A percentile compares a stretch with the other conserved stretches of the same genome.
These are phyloP conservation scores for Geranomyces variabilis DNA, from an alignment of 192 early-diverging fungal species.

Conservation along the genomic window DNA sequence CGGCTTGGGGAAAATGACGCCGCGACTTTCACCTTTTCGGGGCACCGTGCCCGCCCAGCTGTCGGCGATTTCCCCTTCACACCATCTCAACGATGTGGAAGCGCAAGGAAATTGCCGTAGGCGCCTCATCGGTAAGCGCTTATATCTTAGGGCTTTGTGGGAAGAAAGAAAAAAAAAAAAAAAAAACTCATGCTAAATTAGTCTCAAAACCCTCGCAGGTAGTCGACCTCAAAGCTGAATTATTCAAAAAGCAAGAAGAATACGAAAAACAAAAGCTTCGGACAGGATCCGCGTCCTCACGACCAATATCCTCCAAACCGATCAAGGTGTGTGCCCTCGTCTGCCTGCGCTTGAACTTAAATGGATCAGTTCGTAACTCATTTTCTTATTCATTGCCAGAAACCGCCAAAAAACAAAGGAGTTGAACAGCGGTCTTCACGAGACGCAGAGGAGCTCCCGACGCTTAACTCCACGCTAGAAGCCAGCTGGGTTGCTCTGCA, in stretches of 20 bases:
- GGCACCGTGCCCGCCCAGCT: too few species aligned
- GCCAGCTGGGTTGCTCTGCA: slow-evolving; percentile 55
- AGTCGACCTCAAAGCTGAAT: slow-evolving; percentile 52
- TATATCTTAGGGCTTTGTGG: not conserved
- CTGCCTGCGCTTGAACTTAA: not conserved
- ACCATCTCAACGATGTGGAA: slow-evolving; percentile 36
- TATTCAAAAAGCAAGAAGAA: slow-evolving; percentile 40
- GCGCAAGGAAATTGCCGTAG: slow-evolving; percentile 32
- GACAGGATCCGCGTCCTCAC: slow-evolving; percentile 11
- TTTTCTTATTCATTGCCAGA: slow-evolving; percentile 18
- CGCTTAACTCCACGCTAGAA: slow-evolving; percentile 36
- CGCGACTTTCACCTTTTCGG: too few species aligned
- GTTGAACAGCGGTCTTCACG: slow-evolving; percentile 39
- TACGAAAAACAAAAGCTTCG: slow-evolving; percentile 36
- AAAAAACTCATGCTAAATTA: not conserved
- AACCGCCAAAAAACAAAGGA: slow-evolving; percentile 53
- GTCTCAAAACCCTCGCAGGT: slow-evolving; percentile 22
- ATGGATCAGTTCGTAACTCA: not conserved
- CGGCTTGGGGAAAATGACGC: too few species aligned
- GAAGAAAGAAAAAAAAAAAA: not conserved
- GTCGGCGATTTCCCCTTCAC: too few species aligned
- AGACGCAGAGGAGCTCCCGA: slow-evolving; percentile 36
- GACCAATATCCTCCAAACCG: slow-evolving; percentile 29
- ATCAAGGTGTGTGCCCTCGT: slow-evolving; percentile 35
- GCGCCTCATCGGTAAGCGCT: slow-evolving; percentile 31